Percentiles rank a stretch among this genome's conserved stretches.
These are phyloP conservation scores for Spergularia bocconei DNA, from an alignment of 148 eudicot species.

Conservation along the genomic window DNA sequence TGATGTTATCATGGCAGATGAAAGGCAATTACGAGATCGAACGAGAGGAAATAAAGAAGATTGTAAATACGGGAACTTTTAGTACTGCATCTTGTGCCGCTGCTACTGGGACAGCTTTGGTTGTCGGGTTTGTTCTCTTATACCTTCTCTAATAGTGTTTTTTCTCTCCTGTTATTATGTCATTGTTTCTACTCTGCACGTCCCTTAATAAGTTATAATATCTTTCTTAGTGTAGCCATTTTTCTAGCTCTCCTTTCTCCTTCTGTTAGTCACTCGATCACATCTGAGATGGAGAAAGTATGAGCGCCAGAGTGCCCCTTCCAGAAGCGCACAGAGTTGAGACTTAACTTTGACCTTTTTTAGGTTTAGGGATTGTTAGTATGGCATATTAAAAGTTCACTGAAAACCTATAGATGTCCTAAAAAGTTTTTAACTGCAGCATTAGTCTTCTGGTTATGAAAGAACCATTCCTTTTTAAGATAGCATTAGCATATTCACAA, in stretches of 20 bases:
- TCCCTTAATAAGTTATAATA: background rate
- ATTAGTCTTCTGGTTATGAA: too few species aligned
- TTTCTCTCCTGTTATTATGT: background rate
- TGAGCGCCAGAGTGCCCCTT: too few species aligned
- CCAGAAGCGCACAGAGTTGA: too few species aligned
- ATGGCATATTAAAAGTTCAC: too few species aligned
- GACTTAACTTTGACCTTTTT: too few species aligned
- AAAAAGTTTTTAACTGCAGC: too few species aligned
- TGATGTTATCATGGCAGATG: slow-evolving; percentile 56
- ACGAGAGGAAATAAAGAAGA: slow-evolving; percentile 65
- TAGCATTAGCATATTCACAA: too few species aligned
- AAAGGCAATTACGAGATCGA: slow-evolving; percentile 53
- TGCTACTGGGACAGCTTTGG: slow-evolving; percentile 70
- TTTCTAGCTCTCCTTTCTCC: background rate
- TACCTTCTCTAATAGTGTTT: background rate
- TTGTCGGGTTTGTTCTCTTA: slow-evolving; percentile 61
- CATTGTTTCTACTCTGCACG: background rate
- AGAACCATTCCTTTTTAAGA: too few species aligned
- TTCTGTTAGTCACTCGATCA: background rate
- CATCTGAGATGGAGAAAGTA: background rate
- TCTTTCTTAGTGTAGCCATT: background rate
- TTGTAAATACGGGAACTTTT: slow-evolving; percentile 54
- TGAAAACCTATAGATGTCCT: too few species aligned
- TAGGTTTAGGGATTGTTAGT: too few species aligned
- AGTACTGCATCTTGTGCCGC: slow-evolving; percentile 65